Conservation (phyloP, 371 early-diverging fungal genomes). For the Rozella allomycis region DNA sequence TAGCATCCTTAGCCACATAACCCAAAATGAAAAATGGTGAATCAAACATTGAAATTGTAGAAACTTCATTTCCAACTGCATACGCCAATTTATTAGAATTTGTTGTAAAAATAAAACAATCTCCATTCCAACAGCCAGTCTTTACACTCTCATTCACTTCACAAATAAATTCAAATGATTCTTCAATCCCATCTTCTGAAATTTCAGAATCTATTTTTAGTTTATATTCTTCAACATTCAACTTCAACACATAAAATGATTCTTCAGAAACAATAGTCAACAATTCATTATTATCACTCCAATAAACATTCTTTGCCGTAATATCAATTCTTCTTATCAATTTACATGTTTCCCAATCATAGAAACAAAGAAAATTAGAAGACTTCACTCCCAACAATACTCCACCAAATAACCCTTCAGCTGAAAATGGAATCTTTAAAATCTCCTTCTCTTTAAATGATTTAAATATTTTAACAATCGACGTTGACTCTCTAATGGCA, state of each 20-base stretch:
- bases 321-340: slow-evolving; percentile 85
- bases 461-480: slow-evolving; percentile 66
- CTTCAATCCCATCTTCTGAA: slow-evolving; percentile 83
- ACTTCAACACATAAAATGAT: slow-evolving; percentile 71
- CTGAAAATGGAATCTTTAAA: slow-evolving; percentile 44
- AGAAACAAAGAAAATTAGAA: slow-evolving; percentile 60
- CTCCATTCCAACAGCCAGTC: slow-evolving; percentile 90
- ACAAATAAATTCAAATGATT: slow-evolving; percentile 78
- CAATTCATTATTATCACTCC: slow-evolving; percentile 83
- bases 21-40: slow-evolving; percentile 27
- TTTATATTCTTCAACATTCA: slow-evolving; percentile 57
- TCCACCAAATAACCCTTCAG: slow-evolving; percentile 86
- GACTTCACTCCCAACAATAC: slow-evolving; percentile 62
- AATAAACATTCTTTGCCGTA: slow-evolving; percentile 58
- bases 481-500: slow-evolving; percentile 75
- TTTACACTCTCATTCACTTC: slow-evolving; percentile 71
- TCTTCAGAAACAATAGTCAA: slow-evolving; percentile 79
- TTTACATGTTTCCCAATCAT: slow-evolving; percentile 84
- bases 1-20: slow-evolving; percentile 77
- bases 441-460: slow-evolving; percentile 65
- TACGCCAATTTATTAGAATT: slow-evolving; percentile 74
- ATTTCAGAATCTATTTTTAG: slow-evolving; percentile 43
- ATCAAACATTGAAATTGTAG: slow-evolving; percentile 85
- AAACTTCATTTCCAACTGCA: slow-evolving; percentile 71
- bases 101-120: slow-evolving; percentile 90